Percentiles rank a stretch among this genome's conserved stretches.
Conservation (phyloP, 2,329 filamentous ascomycete genomes). For the Claviceps humidiphila region DNA sequence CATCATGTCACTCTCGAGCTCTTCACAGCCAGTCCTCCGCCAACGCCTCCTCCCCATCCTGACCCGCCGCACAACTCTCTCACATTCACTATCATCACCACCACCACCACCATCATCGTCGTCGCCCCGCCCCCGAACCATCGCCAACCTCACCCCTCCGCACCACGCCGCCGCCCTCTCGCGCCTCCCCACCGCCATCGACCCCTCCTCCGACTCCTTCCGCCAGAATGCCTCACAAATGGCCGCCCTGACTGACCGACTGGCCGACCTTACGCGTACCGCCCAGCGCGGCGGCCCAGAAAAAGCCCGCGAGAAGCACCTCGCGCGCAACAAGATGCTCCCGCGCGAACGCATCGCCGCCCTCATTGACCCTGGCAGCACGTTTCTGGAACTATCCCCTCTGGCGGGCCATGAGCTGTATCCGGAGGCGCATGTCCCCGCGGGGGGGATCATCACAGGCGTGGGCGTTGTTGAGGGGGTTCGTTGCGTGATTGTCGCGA, state of each 20-base stretch:
- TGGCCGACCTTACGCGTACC: constrained; percentile 56
- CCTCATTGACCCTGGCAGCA: constrained; percentile 76
- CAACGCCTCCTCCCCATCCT: constrained; percentile 8
- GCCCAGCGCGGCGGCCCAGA: constrained; percentile 65
- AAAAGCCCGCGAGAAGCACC: constrained; percentile 77
- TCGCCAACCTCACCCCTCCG: constrained; percentile 67
- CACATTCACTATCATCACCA: constrained; percentile 16
- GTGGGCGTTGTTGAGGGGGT: constrained; percentile 84
- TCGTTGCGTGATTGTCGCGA: constrained; percentile 83
- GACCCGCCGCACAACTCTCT: constrained; percentile 4
- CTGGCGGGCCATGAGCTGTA: constrained; percentile 81
- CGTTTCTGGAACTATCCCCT: constrained; percentile 88
- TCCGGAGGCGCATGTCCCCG: constrained; percentile 72
- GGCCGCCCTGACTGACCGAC: constrained; percentile 53
- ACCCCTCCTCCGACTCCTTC: constrained; percentile 65
- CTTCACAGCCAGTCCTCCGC: constrained; percentile 30
- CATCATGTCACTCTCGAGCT: constrained; percentile 34
- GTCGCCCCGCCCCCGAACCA: constrained; percentile 19
- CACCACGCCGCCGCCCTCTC: constrained; percentile 78
- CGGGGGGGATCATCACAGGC: constrained; percentile 84
- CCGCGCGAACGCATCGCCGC: constrained; percentile 79
- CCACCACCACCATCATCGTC: constrained; percentile 1
- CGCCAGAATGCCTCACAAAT: constrained; percentile 70
- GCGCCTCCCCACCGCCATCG: constrained; percentile 60
- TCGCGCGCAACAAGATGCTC: constrained; percentile 84